These are phyloP conservation scores for Candida schatavii DNA, from an alignment of 805 yeast genomes.

Conservation along the genomic window DNA sequence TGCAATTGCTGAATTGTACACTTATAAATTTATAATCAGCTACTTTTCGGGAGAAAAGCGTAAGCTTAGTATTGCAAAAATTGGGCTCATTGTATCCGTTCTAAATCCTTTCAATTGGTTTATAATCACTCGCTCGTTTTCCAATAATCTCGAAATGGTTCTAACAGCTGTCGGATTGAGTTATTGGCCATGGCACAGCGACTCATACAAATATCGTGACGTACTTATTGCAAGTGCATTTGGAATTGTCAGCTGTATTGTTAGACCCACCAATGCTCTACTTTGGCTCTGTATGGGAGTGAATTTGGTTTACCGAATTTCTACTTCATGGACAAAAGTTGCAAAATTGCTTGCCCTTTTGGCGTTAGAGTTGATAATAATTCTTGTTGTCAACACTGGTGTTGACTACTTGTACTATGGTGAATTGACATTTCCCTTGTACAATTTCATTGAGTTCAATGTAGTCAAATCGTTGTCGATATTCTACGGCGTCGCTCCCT, in stretches of 20 bases:
- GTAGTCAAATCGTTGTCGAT: constrained; percentile 67
- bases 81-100: constrained; percentile 50
- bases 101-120: constrained; percentile 80
- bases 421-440: constrained; percentile 54
- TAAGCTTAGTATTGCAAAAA: constrained; percentile 26
- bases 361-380: constrained; percentile 17
- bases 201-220: constrained; percentile 5
- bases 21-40: constrained; percentile 45
- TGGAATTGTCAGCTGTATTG: constrained; percentile 62
- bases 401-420: constrained; percentile 65
- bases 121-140: constrained; percentile 75
- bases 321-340: background rate
- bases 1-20: constrained; percentile 64
- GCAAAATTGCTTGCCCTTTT: constrained; percentile 17
- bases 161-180: constrained; percentile 64
- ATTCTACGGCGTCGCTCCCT: constrained; percentile 82
- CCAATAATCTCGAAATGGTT: constrained; percentile 77
- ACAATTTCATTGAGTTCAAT: constrained; percentile 75
- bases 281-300: constrained; percentile 71
- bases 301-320: background rate
- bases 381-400: constrained; percentile 34
- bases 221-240: constrained; percentile 41
- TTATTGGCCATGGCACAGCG: constrained; percentile 65
- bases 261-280: constrained; percentile 81
- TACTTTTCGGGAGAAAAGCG: constrained; percentile 27